Evolutionary conservation across 345 rosid species (phyloP).

Genomic region (Eucalyptus coolabah): DNA sequence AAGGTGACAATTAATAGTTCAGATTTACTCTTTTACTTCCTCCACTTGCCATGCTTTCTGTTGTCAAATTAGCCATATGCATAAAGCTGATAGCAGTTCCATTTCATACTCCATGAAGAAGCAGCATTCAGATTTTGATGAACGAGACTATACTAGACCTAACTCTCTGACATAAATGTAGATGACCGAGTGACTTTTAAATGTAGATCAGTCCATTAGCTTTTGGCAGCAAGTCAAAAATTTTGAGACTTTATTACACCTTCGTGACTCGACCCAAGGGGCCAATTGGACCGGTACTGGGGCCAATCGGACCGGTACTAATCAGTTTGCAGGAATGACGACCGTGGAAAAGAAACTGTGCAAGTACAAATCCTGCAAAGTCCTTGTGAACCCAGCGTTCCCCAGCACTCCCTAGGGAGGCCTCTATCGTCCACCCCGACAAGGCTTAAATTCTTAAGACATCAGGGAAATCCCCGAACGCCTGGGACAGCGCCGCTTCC

Average conservation of each 20-base stretch:
- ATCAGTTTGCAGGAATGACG: not conserved
- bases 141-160: not conserved
- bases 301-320: not conserved
- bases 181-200: not conserved
- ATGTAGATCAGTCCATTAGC: not conserved
- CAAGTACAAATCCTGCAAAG: constrained; percentile 5
- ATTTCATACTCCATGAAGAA: not conserved
- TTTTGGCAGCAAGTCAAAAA: not conserved
- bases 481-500: constrained; percentile 12
- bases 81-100: not conserved
- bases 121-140: not conserved
- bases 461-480: constrained; percentile 16
- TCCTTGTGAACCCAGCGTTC: constrained; percentile 23
- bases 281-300: not conserved
- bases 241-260: not conserved
- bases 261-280: not conserved
- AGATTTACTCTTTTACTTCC: not conserved
- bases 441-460: constrained; percentile 35
- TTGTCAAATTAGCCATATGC: not conserved
- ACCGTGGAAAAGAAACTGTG: constrained; percentile 19
- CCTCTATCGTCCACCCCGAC: constrained; percentile 15
- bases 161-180: not conserved
- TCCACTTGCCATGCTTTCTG: not conserved
- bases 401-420: constrained; percentile 35
- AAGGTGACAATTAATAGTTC: not conserved